Base-by-base conservation (phyloP, 371 early-diverging fungal species). In the Smittium culicis region DNA sequence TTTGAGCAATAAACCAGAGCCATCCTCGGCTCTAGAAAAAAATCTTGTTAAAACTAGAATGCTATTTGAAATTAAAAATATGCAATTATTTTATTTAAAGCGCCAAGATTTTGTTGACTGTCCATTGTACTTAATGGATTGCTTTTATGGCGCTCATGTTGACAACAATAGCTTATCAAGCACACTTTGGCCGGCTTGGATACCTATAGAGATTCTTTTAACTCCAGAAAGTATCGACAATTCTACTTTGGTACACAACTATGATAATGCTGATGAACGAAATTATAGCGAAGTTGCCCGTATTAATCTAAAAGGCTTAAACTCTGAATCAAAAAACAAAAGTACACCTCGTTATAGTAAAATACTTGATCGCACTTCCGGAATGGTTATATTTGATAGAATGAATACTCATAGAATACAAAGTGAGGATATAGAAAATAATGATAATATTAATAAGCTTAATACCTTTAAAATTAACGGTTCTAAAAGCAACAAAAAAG, bases 191-290 rank as follows among this genome's bases (percentile, higher is more conserved):
- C 86, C 89, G 0, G 79, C 86, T 0, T 93, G 94, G 94, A 83
- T 90, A 17, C 92, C 94, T 1, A 74, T 90, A 8, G 94, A 93
- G 71, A 85, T 88, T 75, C 71, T 93, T 29, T 79, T 87, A 80
- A 83, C 69, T 78, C 77, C 64, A 31, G 62, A 76, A 14, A 64
- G 67, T 68, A 65, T 35, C 31, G 71, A 54, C 16, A 56, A 31
- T 17, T 30, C 24, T 31, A 70, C 55, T 58, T 64, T 59, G 16
- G 11, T 16, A 5, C 33, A 25, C 11, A 63, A 33, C 34, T 20
- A 33, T 11, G 20, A 60, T 34, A 31, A 60, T 5, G 75, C 73
- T 45, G 35, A 45, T 45, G 45, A 45, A 20, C 45, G 5, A 20
- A 20, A 11, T 45, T 11, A 45, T 5, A 11, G 11, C 5, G 45